Conservation (phyloP, 202 grass and related monocot genomes). For the Dendrocalamus latiflorus region DNA sequence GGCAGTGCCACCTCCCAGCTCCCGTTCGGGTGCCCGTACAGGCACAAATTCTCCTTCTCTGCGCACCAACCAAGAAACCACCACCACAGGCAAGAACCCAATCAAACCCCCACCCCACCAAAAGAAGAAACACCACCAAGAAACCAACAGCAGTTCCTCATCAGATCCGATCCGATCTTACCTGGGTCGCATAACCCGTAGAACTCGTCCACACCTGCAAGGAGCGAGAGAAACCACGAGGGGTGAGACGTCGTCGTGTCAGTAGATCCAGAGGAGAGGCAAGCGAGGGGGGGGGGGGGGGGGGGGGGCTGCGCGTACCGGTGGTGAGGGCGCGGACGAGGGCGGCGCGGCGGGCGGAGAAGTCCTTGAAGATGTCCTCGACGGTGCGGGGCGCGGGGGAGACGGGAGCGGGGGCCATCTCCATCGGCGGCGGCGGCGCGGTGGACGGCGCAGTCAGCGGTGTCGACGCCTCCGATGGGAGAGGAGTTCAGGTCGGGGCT, state of each 20-base stretch:
- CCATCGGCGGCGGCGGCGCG: constrained; percentile 33
- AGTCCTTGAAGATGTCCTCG: constrained; percentile 86
- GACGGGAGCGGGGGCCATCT: constrained; percentile 33
- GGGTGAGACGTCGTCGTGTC: neutral
- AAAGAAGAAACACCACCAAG: neutral
- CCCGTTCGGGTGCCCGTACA: constrained; percentile 68
- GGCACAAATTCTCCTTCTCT: constrained; percentile 90
- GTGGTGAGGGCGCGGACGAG: constrained; percentile 74
- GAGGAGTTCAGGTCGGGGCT: neutral
- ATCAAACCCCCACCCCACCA: neutral
- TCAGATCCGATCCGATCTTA: neutral
- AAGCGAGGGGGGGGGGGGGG: neutral
- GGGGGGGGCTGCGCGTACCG: constrained; percentile 24
- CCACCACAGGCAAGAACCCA: neutral
- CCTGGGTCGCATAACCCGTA: neutral
- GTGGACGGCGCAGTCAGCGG: neutral
- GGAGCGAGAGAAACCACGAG: neutral
- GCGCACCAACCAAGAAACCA: neutral
- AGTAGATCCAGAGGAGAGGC: constrained; percentile 15
- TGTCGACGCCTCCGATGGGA: constrained; percentile 11
- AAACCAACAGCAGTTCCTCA: neutral
- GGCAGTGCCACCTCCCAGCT: constrained; percentile 67
- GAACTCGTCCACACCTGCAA: neutral
- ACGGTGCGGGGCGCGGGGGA: constrained; percentile 58
- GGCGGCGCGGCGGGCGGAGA: constrained; percentile 49